Evolutionary conservation across 345 rosid species (phyloP), one percentile per base, ranked within the genome.

Genomic region (Gynandropsis gynandra): DNA sequence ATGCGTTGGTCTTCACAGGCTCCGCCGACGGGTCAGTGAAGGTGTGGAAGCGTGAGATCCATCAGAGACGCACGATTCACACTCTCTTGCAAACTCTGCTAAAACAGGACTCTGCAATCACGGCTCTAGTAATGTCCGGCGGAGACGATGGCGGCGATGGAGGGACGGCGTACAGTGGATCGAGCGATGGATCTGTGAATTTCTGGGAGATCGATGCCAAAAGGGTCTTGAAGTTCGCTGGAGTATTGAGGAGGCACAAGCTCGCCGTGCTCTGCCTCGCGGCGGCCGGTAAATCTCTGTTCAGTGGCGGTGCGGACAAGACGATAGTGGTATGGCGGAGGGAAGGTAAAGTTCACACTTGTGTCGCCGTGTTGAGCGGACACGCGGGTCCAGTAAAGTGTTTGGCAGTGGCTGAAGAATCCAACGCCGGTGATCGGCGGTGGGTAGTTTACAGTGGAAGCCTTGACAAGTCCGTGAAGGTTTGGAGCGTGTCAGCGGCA

Each of bases 221-320:
- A 40, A 81, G 71, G 73, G 63, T 76, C 49, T 64, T 89, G 32
- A 61, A 80, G 3, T 86, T 83, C 17, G 80, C 80, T 20, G 95
- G 94, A 18, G 79, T 80, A 1, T 74, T 89, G 0, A 80, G 71
- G 61, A 11, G 86, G 72, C 65, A 84, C 69, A 77, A 78, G 58
- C 62, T 61, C 71, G 71, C 72, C 68, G 66, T 80, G 73, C 65
- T 65, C 1, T 81, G 86, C 35, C 57, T 85, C 24, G 83, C 82
- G 1, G 42, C 79, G 0, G 74, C 75, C 1, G 86, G 77, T 8
- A 73, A 52, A 19, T 56, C 83, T 74, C 64, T 87, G 49, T 72
- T 90, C 58, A 86, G 86, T 53, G 97, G 96, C 4, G 83, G 85
- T 10, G 97, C 97, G 4, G 97, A 89, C 71, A 89, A 86, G 78